These are phyloP conservation scores for Pluteus cervinus DNA, from an alignment of 768 basidiomycete species.

Conservation along the genomic window DNA sequence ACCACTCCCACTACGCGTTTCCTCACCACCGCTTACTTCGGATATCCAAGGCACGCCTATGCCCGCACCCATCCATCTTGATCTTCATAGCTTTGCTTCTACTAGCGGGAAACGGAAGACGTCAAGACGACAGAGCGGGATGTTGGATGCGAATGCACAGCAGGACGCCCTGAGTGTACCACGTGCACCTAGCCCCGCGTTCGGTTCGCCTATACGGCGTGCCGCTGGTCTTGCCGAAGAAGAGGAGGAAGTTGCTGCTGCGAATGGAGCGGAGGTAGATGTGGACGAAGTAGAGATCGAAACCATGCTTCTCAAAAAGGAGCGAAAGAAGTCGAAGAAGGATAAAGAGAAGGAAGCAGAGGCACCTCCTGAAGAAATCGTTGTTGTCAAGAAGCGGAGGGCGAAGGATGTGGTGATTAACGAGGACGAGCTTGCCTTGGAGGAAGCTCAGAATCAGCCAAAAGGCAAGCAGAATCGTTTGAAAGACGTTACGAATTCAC, in stretches of 20 bases:
- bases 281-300: slow-evolving; percentile 30
- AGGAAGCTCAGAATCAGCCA: too few species aligned
- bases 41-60: slow-evolving; percentile 11
- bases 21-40: slow-evolving; percentile 29
- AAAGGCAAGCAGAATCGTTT: too few species aligned
- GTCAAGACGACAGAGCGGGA: slow-evolving; percentile 44
- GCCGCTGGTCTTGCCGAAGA: slow-evolving; percentile 54
- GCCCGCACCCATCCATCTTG: slow-evolving; percentile 14
- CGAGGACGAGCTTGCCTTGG: too few species aligned
- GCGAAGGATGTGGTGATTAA: slow-evolving; percentile 23
- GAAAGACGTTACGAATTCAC: too few species aligned
- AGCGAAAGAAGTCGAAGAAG: too few species aligned
- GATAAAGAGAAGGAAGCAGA: too few species aligned
- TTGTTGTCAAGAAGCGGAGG: too few species aligned
- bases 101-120: slow-evolving; percentile 31
- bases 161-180: slow-evolving; percentile 36
- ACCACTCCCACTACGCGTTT: slow-evolving; percentile 38
- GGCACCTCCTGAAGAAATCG: too few species aligned
- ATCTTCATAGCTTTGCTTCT: slow-evolving; percentile 15
- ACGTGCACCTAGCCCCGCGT: slow-evolving; percentile 61
- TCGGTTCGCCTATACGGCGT: slow-evolving; percentile 55
- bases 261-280: slow-evolving; percentile 24
- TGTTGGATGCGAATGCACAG: slow-evolving; percentile 44
- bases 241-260: slow-evolving; percentile 42
- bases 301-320: too few species aligned